Percentiles rank a stretch among this genome's conserved stretches.
Conservation (phyloP, 2,329 filamentous ascomycete genomes). For the Penicillium sp. region DNA sequence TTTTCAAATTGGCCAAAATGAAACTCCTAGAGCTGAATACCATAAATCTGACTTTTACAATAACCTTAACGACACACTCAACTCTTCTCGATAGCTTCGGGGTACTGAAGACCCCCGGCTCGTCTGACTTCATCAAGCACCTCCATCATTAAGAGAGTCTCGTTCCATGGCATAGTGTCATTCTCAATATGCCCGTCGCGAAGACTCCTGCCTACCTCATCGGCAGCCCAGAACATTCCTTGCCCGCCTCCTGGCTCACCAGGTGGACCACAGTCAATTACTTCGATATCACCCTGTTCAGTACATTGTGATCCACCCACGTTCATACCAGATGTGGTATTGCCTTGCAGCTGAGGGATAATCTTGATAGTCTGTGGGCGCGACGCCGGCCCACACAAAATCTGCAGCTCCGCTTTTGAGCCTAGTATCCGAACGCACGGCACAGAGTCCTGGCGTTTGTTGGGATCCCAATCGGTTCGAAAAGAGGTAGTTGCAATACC, state of each 20-base stretch:
- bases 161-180: background rate
- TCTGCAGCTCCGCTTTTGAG: background rate
- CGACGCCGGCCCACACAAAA: background rate
- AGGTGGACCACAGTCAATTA: background rate
- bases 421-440: background rate
- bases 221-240: background rate
- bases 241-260: background rate
- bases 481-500: background rate
- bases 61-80: too few relatives aligned
- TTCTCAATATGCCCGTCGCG: background rate
- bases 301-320: background rate
- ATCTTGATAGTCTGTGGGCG: background rate
- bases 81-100: background rate
- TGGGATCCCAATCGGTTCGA: background rate
- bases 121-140: background rate
- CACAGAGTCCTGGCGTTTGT: background rate
- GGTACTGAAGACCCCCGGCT: background rate
- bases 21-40: too few relatives aligned
- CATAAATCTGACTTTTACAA: too few relatives aligned
- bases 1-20: too few relatives aligned
- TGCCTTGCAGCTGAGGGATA: background rate
- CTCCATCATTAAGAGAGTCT: background rate
- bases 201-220: background rate
- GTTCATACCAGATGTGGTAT: background rate
- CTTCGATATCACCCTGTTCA: background rate